Conservation (phyloP, 257 asterid species). For the Coffea canephora region DNA sequence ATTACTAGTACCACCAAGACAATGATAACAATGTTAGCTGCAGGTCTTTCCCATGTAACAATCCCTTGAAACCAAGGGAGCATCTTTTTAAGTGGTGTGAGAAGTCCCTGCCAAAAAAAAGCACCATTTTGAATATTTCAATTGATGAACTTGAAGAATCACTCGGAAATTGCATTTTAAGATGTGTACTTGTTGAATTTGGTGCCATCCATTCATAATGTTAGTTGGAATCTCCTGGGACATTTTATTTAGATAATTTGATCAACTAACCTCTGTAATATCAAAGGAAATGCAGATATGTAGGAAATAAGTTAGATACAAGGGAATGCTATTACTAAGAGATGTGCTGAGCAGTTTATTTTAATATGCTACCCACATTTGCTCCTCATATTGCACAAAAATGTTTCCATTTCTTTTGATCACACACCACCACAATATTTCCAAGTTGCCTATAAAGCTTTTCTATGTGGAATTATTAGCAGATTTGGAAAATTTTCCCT, state of each 20-base stretch:
- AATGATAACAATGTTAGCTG: conserved; percentile 33
- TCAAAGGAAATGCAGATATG: background rate
- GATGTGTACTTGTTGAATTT: no score
- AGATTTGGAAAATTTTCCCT: background rate
- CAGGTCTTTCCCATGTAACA: conserved; percentile 63
- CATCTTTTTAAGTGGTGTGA: conserved; percentile 40
- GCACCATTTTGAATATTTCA: background rate
- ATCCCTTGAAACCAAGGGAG: conserved; percentile 39
- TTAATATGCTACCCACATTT: background rate
- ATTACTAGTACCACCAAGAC: conserved; percentile 38
- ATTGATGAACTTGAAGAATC: background rate
- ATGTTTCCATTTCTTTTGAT: background rate
- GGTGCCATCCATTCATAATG: conserved; percentile 46
- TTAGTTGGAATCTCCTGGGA: background rate
- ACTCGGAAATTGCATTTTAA: no score
- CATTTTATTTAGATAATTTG: no score
- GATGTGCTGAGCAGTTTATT: background rate
- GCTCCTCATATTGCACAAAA: background rate
- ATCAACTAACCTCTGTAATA: background rate
- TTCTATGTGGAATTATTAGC: no score
- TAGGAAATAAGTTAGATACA: no score
- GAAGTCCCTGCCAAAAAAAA: conserved; percentile 48
- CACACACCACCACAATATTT: background rate
- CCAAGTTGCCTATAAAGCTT: no score
- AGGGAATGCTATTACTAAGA: background rate